These are phyloP conservation scores for Annulohypoxylon stygium DNA, from an alignment of 495 filamentous ascomycete species.

Conservation along the genomic window DNA sequence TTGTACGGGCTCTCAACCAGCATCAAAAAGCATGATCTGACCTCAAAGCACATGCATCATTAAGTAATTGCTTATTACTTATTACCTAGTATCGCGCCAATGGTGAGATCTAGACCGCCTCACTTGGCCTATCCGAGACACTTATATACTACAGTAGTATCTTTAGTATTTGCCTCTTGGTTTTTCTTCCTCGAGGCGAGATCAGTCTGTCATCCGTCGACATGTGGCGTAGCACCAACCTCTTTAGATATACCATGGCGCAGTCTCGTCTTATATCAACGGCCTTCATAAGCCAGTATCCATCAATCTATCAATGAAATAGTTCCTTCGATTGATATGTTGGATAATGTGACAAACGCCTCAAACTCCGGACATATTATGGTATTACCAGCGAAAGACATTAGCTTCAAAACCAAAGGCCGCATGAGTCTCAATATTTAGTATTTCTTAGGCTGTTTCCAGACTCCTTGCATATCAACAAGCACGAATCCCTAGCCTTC, in stretches of 20 bases:
- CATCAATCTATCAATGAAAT: not conserved
- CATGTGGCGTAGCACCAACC: not conserved
- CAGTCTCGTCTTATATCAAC: slow-evolving; percentile 1
- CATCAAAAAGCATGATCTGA: slow-evolving; percentile 30
- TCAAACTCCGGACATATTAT: slow-evolving; percentile 7
- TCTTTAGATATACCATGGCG: slow-evolving; percentile 3
- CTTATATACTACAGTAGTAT: slow-evolving; percentile 26
- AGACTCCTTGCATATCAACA: not conserved
- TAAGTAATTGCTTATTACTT: slow-evolving; percentile 6
- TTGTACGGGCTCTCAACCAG: slow-evolving; percentile 17
- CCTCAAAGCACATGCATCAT: slow-evolving; percentile 28
- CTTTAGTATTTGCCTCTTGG: slow-evolving; percentile 15
- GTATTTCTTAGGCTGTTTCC: not conserved
- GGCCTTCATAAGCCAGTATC: not conserved
- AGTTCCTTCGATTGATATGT: not conserved
- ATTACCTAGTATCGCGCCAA: not conserved
- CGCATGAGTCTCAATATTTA: not conserved
- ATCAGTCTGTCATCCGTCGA: slow-evolving; percentile 17
- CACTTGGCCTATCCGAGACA: slow-evolving; percentile 30
- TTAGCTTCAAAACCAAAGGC: not conserved
- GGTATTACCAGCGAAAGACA: not conserved
- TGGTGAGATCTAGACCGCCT: slow-evolving; percentile 42
- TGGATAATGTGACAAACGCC: not conserved
- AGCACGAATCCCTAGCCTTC: not conserved
- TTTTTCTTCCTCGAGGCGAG: slow-evolving; percentile 7